Conservation (phyloP, 1,284 basidiomycete species). For the Trichosporon sp. region DNA sequence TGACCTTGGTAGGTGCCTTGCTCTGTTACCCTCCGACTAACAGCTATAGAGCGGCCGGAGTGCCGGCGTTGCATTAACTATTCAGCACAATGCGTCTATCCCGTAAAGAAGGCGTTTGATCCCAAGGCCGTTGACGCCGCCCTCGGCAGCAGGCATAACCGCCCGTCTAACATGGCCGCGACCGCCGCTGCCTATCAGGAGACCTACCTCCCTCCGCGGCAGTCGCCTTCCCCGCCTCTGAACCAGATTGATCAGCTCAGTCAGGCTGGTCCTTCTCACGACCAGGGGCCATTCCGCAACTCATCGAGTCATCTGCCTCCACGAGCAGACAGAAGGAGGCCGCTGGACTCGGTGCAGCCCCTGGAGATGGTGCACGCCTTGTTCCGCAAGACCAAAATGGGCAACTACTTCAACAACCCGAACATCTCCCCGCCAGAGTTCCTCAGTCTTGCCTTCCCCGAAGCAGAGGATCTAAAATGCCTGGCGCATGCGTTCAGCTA, state of each 20-base stretch:
- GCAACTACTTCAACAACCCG: conserved; percentile 34
- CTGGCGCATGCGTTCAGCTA: conserved; percentile 30
- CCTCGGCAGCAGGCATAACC: conserved; percentile 25
- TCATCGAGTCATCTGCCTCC: conserved; percentile 3
- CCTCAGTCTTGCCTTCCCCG: conserved; percentile 27
- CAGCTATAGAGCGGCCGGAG: conserved; percentile 3
- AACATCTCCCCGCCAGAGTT: conserved; percentile 37
- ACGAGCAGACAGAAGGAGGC: conserved; percentile 3
- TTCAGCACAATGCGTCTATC: conserved; percentile 34
- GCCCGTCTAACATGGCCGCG: conserved; percentile 15
- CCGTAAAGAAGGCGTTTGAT: conserved; percentile 34
- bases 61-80: conserved; percentile 20
- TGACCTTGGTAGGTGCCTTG: conserved; percentile 26
- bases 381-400: conserved; percentile 38
- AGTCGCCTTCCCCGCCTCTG: neutral
- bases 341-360: conserved; percentile 18
- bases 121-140: conserved; percentile 22
- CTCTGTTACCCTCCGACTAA: neutral
- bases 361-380: conserved; percentile 36
- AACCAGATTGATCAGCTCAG: neutral
- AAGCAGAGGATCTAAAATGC: conserved; percentile 33
- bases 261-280: conserved; percentile 1
- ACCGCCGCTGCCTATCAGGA: conserved; percentile 11
- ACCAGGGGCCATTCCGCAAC: neutral
- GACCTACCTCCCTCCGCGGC: neutral